These are phyloP conservation scores for Eucalyptus regnans DNA, from an alignment of 345 rosid species.

Conservation along the genomic window DNA sequence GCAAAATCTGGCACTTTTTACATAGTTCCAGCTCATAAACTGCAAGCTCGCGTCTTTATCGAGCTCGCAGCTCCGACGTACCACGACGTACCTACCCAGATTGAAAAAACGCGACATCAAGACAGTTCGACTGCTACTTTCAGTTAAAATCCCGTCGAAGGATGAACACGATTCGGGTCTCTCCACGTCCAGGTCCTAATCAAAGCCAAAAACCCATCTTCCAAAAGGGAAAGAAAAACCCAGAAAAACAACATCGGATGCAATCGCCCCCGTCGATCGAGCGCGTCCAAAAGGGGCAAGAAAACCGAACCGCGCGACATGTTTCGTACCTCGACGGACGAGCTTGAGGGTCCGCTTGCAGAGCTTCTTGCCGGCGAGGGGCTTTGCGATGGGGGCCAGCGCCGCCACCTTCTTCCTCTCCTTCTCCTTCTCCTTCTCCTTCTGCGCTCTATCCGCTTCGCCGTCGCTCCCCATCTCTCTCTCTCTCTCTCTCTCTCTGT, in stretches of 20 bases:
- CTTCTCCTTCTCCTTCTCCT: conserved; percentile 43
- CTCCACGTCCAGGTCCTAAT: not conserved
- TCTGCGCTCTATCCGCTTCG: conserved; percentile 72
- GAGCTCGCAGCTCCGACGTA: not conserved
- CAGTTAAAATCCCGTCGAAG: not conserved
- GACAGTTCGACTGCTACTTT: not conserved
- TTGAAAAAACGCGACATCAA: not conserved
- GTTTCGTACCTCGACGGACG: conserved; percentile 54
- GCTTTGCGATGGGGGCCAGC: conserved; percentile 84
- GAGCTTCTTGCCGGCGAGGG: conserved; percentile 90
- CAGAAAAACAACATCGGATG: not conserved
- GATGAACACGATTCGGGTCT: not conserved
- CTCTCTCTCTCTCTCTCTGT: not conserved
- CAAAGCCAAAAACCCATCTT: not conserved
- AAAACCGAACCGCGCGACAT: too few species aligned
- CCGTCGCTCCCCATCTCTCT: conserved; percentile 4
- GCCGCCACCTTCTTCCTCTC: conserved; percentile 45
- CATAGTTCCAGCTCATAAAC: not conserved
- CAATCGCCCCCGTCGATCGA: too few species aligned
- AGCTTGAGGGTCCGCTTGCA: conserved; percentile 79
- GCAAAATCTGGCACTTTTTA: not conserved
- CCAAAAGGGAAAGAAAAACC: not conserved
- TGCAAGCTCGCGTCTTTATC: not conserved
- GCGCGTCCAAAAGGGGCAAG: not conserved
- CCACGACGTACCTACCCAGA: not conserved